These are phyloP conservation scores for Ustilago hordei DNA, from an alignment of 1,284 basidiomycete species.

Conservation along the genomic window DNA sequence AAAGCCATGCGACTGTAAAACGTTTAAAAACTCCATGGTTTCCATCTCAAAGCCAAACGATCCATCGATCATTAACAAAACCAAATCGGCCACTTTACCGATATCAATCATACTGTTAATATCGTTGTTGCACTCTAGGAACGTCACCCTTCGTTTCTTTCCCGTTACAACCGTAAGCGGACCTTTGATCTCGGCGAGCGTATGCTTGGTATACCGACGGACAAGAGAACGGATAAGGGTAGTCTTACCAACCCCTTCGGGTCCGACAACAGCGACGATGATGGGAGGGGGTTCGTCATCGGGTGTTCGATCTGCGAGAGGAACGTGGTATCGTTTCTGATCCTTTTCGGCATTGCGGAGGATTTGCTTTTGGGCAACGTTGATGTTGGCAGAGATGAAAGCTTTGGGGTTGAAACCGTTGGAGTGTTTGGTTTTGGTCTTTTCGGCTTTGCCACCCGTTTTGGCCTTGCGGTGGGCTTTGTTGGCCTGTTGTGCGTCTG, in stretches of 20 bases:
- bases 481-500: slow-evolving; percentile 62
- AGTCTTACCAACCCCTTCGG: slow-evolving; percentile 94
- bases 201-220: slow-evolving; percentile 93
- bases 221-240: slow-evolving; percentile 93
- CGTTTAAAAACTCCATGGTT: slow-evolving; percentile 98
- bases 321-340: slow-evolving; percentile 94
- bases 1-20: slow-evolving; percentile 96
- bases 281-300: slow-evolving; percentile 92
- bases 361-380: slow-evolving; percentile 79
- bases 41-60: slow-evolving; percentile 99
- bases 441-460: slow-evolving; percentile 62
- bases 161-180: slow-evolving; percentile 93
- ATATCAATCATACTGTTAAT: slow-evolving; percentile 98
- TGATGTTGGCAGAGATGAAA: slow-evolving; percentile 78
- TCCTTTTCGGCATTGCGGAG: slow-evolving; percentile 91
- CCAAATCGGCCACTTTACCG: slow-evolving; percentile 94
- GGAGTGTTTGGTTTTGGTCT: slow-evolving; percentile 57
- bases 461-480: slow-evolving; percentile 63
- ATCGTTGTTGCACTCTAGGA: slow-evolving; percentile 97
- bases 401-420: slow-evolving; percentile 89
- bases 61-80: slow-evolving; percentile 96
- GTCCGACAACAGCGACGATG: slow-evolving; percentile 95
- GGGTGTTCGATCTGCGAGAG: slow-evolving; percentile 87
- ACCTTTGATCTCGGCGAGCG: slow-evolving; percentile 87
- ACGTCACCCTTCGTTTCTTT: slow-evolving; percentile 91